phyloP scores from a whole-genome alignment of 2,329 filamentous ascomycete genomes.

The Arthrinium phaeospermum region DNA sequence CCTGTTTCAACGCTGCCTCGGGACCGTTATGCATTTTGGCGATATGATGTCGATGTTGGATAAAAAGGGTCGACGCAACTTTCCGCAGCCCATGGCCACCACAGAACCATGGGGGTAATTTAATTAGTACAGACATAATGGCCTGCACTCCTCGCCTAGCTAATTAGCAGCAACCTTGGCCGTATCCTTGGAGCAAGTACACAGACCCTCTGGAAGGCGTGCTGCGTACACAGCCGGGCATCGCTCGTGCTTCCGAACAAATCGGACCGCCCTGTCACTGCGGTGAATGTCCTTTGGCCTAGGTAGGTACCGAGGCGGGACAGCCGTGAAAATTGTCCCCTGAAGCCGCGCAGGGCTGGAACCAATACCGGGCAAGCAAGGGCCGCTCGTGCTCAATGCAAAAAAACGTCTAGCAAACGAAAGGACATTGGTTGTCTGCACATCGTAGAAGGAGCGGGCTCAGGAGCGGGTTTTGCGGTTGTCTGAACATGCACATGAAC shows the following conservation, averaged over 20 bases:
- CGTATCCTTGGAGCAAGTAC: background rate
- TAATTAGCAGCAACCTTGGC: background rate
- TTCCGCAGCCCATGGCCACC: background rate
- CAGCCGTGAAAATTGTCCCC: background rate
- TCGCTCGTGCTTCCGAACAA: background rate
- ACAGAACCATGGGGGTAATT: background rate
- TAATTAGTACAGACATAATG: background rate
- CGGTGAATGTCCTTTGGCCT: background rate
- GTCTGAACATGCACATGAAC: background rate
- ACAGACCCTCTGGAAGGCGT: background rate
- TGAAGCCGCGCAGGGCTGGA: background rate
- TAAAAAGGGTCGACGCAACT: background rate
- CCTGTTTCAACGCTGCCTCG: background rate
- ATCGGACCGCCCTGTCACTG: background rate
- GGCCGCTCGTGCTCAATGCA: background rate
- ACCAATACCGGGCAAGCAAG: background rate
- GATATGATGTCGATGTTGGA: background rate
- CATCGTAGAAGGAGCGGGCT: background rate
- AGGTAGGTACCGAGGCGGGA: background rate
- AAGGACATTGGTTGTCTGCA: too few relatives aligned
- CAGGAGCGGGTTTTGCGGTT: background rate
- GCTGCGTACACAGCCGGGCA: background rate
- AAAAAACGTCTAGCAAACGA: background rate
- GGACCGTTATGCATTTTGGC: background rate
- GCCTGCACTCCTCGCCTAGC: background rate